Evolutionary conservation across 1,284 basidiomycete genomes (phyloP).

Genomic region (Cystobasidiaceae sp.): DNA sequence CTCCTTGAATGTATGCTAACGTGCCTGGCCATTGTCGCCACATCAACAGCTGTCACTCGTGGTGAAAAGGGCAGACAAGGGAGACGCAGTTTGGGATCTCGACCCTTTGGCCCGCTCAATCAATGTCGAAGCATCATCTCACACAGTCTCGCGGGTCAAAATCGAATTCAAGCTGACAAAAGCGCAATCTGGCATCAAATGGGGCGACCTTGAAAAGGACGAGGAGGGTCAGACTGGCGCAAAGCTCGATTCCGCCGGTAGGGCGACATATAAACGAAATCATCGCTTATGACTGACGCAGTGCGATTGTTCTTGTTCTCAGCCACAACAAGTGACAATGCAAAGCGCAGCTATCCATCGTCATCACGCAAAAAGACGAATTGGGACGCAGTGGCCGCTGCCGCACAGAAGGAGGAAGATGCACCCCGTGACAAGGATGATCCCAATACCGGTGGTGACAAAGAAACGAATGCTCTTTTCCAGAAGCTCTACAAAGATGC

Average conservation of each 20-base stretch:
- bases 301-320: too few relatives aligned
- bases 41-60: slow-evolving; percentile 38
- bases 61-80: slow-evolving; percentile 40
- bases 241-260: slow-evolving; percentile 2
- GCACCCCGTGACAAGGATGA: slow-evolving; percentile 63
- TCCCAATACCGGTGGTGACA: slow-evolving; percentile 74
- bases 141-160: slow-evolving; percentile 73
- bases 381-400: slow-evolving; percentile 73
- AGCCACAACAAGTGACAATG: too few relatives aligned
- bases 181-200: slow-evolving; percentile 57
- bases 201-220: slow-evolving; percentile 70
- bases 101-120: slow-evolving; percentile 77
- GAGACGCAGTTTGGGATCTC: slow-evolving; percentile 48
- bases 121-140: slow-evolving; percentile 58
- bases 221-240: slow-evolving; percentile 44
- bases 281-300: too few relatives aligned
- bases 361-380: slow-evolving; percentile 57
- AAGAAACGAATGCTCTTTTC: slow-evolving; percentile 48
- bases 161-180: slow-evolving; percentile 69
- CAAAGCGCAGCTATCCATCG: slow-evolving; percentile 38
- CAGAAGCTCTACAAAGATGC: slow-evolving; percentile 65
- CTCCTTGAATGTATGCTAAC: neutral
- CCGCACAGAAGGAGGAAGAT: slow-evolving; percentile 39
- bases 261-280: neutral
- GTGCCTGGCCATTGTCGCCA: neutral